Conservation (phyloP, 2,329 filamentous ascomycete species). For the Pyricularia grisea region DNA sequence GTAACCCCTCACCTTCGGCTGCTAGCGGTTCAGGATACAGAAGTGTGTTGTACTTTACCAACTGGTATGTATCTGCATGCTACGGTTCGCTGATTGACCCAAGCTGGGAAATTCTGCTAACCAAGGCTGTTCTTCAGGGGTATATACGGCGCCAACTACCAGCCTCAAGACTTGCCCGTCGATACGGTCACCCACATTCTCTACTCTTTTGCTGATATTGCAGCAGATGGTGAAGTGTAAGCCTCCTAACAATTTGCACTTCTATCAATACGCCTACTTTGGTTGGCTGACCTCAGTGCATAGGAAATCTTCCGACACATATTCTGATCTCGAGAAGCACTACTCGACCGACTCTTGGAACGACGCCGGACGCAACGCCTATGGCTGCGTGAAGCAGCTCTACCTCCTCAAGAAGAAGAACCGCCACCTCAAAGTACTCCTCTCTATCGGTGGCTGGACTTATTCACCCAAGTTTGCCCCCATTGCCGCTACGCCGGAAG, state of each 20-base stretch:
- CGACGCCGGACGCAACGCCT: conserved; percentile 53
- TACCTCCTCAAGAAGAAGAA: conserved; percentile 68
- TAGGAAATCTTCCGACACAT: conserved; percentile 47
- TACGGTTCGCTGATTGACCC: background rate
- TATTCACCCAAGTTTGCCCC: conserved; percentile 61
- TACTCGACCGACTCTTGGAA: conserved; percentile 57
- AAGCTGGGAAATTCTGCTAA: background rate
- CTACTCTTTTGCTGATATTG: conserved; percentile 44
- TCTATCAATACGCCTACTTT: no score
- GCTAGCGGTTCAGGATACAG: conserved; percentile 1
- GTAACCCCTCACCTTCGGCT: background rate
- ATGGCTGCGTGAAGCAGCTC: conserved; percentile 71
- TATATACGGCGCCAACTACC: conserved; percentile 35
- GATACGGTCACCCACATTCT: conserved; percentile 66
- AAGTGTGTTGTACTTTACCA: conserved; percentile 37
- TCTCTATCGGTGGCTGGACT: conserved; percentile 76
- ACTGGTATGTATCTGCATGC: conserved; percentile 31
- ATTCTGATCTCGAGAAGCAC: conserved; percentile 57
- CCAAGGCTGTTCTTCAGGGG: conserved; percentile 20
- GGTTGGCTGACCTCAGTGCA: conserved; percentile 9
- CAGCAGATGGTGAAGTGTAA: conserved; percentile 35
- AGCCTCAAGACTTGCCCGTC: conserved; percentile 58
- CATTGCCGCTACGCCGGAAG: conserved; percentile 50
- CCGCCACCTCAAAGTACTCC: conserved; percentile 66
- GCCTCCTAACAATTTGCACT: conserved; percentile 9